Conservation (phyloP, 2,329 filamentous ascomycete species). For the Xylaria sp. region DNA sequence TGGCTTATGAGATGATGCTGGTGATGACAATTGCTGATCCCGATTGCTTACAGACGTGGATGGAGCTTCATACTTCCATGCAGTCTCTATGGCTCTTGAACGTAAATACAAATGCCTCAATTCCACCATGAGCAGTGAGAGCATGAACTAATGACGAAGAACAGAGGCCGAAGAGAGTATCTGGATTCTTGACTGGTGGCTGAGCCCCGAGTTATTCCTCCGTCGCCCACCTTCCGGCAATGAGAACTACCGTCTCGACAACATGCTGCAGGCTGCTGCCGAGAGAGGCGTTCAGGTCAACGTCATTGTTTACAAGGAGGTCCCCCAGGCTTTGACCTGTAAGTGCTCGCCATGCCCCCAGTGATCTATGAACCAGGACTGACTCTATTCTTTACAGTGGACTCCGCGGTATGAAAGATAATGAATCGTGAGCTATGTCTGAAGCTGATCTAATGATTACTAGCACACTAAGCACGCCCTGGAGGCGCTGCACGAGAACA, state of each 20-base stretch:
- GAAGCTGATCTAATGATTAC: background rate
- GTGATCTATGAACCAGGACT: slow-evolving; percentile 7
- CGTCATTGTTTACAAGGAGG: slow-evolving; percentile 90
- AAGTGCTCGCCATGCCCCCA: slow-evolving; percentile 43
- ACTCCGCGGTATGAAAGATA: slow-evolving; percentile 36
- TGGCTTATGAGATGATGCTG: background rate
- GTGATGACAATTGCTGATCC: background rate
- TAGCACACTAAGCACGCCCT: slow-evolving; percentile 75
- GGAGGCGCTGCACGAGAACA: slow-evolving; percentile 74
- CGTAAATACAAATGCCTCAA: slow-evolving; percentile 33
- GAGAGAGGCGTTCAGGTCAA: slow-evolving; percentile 79
- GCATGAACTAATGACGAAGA: slow-evolving; percentile 8
- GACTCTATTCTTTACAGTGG: slow-evolving; percentile 28
- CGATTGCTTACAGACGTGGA: slow-evolving; percentile 53
- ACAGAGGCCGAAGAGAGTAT: slow-evolving; percentile 67
- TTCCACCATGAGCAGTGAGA: background rate
- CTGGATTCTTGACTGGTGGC: slow-evolving; percentile 87
- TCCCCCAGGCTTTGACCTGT: slow-evolving; percentile 73
- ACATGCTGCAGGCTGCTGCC: slow-evolving; percentile 75
- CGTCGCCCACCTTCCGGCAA: slow-evolving; percentile 75
- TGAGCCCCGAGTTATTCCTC: slow-evolving; percentile 83
- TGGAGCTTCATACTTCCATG: slow-evolving; percentile 79
- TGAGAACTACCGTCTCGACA: slow-evolving; percentile 77
- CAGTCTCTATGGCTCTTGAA: slow-evolving; percentile 74
- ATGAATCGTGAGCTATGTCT: background rate